Evolutionary conservation across 495 filamentous ascomycete species (phyloP), one percentile per base, ranked within the genome.

Genomic region (Aspergillus panamensis): DNA sequence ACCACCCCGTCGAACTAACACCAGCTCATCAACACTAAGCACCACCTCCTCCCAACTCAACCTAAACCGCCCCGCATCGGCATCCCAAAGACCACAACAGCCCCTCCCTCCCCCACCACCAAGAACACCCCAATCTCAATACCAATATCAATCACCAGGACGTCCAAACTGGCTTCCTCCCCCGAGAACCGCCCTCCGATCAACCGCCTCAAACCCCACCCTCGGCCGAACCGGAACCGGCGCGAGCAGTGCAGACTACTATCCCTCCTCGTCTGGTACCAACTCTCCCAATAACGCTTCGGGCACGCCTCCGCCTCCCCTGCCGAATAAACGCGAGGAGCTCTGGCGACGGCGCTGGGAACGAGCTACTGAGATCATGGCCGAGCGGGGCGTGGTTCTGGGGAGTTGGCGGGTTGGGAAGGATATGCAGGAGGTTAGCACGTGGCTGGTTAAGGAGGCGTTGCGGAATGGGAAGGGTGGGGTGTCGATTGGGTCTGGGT

Each of bases 321-420:
- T 72, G 6, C 73, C 73, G 1, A 93, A 85, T 61, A 95, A 92
- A 66, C 90, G 91, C 33, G 81, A 96, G 53, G 87, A 91, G 48
- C 66, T 95, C 20, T 99, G 95, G 95, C 74, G 79, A 53, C 81
- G 87, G 55, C 76, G 95, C 49, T 89, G 92, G 84, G 84, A 82
- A 58, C 74, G 84, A 8, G 94, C 95, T 1, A 84, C 87, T 54
- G 80, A 86, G 31, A 73, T 86, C 8, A 79, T 97, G 8, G 83
- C 83, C 5, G 67, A 78, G 0, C 75, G 82, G 50, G 89, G 88
- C 2, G 90, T 97, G 0, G 71, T 84, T 59, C 70, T 99, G 56
- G 83, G 88, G 57, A 92, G 82, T 57, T 98, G 94, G 94, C 80
- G 91, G 43, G 83, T 83, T 6, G 94, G 94, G 1, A 78, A 77